Evolutionary conservation across 2,329 filamentous ascomycete species (phyloP), one percentile per base, ranked within the genome.

Genomic region (Microdochium trichocladiopsis): DNA sequence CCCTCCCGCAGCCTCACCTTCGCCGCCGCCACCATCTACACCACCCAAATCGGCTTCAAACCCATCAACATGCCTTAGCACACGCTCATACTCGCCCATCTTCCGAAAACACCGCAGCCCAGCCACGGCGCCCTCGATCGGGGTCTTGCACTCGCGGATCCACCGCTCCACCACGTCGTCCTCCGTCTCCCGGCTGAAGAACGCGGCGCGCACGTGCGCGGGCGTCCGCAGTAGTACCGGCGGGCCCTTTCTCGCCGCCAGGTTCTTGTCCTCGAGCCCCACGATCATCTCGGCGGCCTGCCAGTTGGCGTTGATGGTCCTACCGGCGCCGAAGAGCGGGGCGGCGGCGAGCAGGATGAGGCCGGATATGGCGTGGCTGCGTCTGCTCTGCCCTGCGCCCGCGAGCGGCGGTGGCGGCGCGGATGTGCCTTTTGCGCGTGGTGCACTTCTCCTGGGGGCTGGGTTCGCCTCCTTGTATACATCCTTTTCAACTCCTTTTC

Each of bases 291-390:
- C 52, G 14, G 48, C 52, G 2, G 14, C 8, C 23, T 47, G n/a
- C 52, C 52, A 54, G 25, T 54, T 50, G 11, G 25, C 22, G 21
- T 52, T 41, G 14, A 56, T 53, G 31, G 51, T 48, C 23, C 21
- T 23, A 6, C 54, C 52, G 24, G 33, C 47, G 18, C 54, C 54
- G 31, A 22, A 45, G 5, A 56, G 41, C 21, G 54, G 54, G n/a
- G 49, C 33, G 9, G 54, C 36, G 8, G 50, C 52, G 9, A 56
- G 54, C 9, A 56, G 52, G 11, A 56, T 41, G 6, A 56, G 49
- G 1, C 50, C 54, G 2, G 54, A 51, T 37, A 56, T 54, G 9
- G 9, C 14, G n/a, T n/a, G n/a, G n/a, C n/a, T n/a, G n/a, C n/a
- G n/a, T n/a, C n/a, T n/a, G 25, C 36, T 50, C 10, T n/a, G 16